phyloP scores from a whole-genome alignment of 2,329 filamentous ascomycete species.

The Diaporthe sp. region DNA sequence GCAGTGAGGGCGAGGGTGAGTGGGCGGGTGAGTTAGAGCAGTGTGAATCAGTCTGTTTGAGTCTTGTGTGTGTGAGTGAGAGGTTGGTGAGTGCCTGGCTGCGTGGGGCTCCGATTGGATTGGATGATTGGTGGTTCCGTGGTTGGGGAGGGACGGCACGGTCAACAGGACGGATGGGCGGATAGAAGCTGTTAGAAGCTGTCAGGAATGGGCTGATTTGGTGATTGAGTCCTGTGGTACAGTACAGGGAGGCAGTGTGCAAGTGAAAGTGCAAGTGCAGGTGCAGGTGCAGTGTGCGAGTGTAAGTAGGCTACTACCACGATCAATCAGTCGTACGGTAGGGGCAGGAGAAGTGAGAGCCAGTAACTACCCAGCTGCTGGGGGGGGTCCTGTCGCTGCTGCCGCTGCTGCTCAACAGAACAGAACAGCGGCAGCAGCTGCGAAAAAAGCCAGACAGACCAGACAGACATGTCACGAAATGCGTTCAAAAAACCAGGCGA shows the following conservation, averaged over 20 bases:
- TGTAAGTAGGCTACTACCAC: not conserved
- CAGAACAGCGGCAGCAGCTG: not conserved
- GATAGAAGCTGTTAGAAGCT: constrained; percentile 5
- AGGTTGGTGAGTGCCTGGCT: not conserved
- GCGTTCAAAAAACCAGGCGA: constrained; percentile 25
- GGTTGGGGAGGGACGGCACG: constrained; percentile 9
- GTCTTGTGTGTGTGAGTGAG: constrained; percentile 8
- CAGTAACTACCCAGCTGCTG: not conserved
- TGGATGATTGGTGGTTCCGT: constrained; percentile 1
- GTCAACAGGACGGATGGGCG: not conserved
- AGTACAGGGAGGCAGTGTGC: not conserved
- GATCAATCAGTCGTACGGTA: no score
- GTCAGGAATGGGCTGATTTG: constrained; percentile 22
- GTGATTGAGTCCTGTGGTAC: constrained; percentile 14
- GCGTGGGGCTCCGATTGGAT: constrained; percentile 9
- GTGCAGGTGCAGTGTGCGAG: no score
- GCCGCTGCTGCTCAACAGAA: not conserved
- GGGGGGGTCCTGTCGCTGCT: not conserved
- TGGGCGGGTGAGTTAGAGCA: not conserved
- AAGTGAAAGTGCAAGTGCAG: no score
- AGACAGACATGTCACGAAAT: constrained; percentile 22
- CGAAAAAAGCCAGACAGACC: not conserved
- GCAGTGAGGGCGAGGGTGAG: not conserved
- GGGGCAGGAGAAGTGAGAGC: constrained; percentile 14
- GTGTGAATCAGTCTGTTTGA: not conserved